phyloP scores from a whole-genome alignment of 306 rosid genomes.

The Leucaena leucocephala region DNA sequence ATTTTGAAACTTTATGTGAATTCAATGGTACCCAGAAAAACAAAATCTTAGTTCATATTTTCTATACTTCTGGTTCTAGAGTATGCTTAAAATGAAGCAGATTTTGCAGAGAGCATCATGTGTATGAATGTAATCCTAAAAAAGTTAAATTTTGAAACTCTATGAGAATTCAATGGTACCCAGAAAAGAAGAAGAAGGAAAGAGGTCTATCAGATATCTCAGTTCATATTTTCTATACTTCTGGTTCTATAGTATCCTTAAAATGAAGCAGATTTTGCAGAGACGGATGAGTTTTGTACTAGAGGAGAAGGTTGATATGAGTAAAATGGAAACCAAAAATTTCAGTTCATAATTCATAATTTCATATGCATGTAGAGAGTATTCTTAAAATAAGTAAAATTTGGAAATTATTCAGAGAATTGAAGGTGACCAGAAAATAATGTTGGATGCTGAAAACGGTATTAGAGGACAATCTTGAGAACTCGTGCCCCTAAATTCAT shows the following conservation, averaged over 20 bases:
- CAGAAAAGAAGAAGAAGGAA: neutral
- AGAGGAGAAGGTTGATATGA: neutral
- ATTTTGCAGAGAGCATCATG: constrained; percentile 68
- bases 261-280: neutral
- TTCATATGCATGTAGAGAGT: neutral
- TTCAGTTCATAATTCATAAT: neutral
- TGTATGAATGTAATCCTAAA: neutral
- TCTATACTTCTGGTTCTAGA: neutral
- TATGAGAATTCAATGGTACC: neutral
- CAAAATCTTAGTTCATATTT: neutral
- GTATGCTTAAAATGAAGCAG: constrained; percentile 51
- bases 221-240: neutral
- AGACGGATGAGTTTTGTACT: neutral
- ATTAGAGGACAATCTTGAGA: constrained; percentile 31
- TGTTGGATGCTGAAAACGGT: neutral
- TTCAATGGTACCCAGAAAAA: neutral
- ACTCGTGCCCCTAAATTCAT: constrained; percentile 14
- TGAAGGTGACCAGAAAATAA: constrained; percentile 2
- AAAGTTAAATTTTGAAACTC: neutral
- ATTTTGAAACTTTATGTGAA: neutral
- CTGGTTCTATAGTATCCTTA: neutral
- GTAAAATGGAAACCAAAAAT: neutral
- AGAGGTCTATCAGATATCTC: neutral
- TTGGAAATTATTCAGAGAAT: neutral
- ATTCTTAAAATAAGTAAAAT: neutral